Conservation (phyloP, 345 rosid species). For the Citrus inodora region DNA sequence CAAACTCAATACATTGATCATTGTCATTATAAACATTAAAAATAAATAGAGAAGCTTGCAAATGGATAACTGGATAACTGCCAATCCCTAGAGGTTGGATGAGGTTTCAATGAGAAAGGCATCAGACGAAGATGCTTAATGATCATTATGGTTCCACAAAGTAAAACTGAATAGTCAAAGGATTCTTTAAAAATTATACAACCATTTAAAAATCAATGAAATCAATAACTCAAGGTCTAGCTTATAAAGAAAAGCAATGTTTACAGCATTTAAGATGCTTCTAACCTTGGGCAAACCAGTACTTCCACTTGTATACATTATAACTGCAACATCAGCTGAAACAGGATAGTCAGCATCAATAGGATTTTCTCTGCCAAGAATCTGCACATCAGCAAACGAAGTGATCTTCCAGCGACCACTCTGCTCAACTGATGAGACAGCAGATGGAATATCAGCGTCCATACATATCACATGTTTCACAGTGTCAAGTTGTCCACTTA, state of each 20-base stretch:
- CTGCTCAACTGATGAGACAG: conserved; percentile 36
- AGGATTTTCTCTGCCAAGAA: conserved; percentile 69
- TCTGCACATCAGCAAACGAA: conserved; percentile 65
- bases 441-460: conserved; percentile 74
- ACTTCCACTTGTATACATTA: conserved; percentile 99
- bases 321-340: conserved; percentile 82
- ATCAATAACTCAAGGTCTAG: background rate
- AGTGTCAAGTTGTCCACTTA: conserved; percentile 86
- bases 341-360: conserved; percentile 68
- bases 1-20: background rate
- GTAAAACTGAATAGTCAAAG: background rate
- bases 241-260: background rate
- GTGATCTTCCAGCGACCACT: conserved; percentile 55
- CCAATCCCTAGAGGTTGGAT: background rate
- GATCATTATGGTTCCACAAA: background rate
- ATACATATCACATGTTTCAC: conserved; percentile 80
- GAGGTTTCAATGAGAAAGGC: background rate
- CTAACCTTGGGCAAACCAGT: conserved; percentile 96
- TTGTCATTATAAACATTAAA: background rate
- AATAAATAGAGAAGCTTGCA: background rate
- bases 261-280: conserved; percentile 5
- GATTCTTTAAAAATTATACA: background rate
- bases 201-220: background rate
- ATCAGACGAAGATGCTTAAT: background rate
- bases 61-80: background rate